Evolutionary conservation across 176 grass and related monocot genomes (phyloP).

Genomic region (Typha latifolia): DNA sequence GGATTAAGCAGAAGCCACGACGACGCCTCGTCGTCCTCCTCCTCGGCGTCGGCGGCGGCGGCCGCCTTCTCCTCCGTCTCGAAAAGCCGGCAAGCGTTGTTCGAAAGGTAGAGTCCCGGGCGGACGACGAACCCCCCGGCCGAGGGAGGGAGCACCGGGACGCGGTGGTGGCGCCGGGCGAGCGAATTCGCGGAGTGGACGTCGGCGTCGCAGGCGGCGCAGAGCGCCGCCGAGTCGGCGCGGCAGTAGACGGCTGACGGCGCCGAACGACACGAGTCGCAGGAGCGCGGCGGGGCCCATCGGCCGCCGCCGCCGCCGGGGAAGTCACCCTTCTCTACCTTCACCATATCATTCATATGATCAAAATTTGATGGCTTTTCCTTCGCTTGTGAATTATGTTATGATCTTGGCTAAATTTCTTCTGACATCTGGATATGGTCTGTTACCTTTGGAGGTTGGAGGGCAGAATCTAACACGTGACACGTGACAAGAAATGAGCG

Average conservation of each 20-base stretch:
- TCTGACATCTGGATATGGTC: too few species aligned
- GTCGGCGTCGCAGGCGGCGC: conserved; percentile 63
- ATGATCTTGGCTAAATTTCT: too few species aligned
- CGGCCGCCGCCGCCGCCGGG: conserved; percentile 32
- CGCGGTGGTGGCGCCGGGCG: conserved; percentile 64
- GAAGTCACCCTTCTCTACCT: conserved; percentile 17
- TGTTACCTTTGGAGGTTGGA: neutral
- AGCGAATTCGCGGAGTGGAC: conserved; percentile 95
- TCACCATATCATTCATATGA: neutral
- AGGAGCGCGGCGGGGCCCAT: conserved; percentile 38
- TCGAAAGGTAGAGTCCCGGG: conserved; percentile 20
- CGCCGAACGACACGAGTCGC: conserved; percentile 68
- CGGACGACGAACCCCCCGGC: conserved; percentile 18
- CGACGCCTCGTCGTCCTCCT: conserved; percentile 60
- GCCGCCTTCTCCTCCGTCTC: neutral
- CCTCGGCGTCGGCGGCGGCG: neutral
- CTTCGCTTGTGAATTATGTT: too few species aligned
- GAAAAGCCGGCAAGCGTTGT: conserved; percentile 1
- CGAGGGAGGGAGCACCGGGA: conserved; percentile 43
- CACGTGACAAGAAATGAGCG: conserved; percentile 28
- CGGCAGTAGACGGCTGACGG: conserved; percentile 57
- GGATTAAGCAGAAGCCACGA: conserved; percentile 69
- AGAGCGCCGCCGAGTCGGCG: conserved; percentile 76
- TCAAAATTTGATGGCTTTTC: too few species aligned
- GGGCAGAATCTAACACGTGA: conserved; percentile 12